A percentile compares a stretch with the other conserved stretches of the same genome.
These are phyloP conservation scores for Coleophoma crateriformis DNA, from an alignment of 2,329 filamentous ascomycete species.

Conservation along the genomic window DNA sequence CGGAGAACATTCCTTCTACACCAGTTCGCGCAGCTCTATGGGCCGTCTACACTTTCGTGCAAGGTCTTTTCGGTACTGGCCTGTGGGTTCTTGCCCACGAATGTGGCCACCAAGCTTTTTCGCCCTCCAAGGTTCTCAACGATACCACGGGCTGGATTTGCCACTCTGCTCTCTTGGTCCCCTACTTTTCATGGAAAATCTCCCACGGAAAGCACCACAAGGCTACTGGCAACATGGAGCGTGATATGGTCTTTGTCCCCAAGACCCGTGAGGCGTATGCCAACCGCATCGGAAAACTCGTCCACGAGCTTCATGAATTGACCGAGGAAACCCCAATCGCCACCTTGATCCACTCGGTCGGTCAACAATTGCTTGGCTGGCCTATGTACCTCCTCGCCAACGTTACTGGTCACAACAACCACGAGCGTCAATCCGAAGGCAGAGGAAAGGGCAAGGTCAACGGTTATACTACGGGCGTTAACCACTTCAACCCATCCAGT, in stretches of 20 bases:
- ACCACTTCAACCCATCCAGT: constrained; percentile 87
- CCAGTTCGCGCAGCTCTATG: constrained; percentile 60
- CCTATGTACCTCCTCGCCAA: constrained; percentile 87
- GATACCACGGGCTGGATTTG: constrained; percentile 88
- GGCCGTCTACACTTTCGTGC: constrained; percentile 64
- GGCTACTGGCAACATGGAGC: constrained; percentile 92
- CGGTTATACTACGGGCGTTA: constrained; percentile 74
- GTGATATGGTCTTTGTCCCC: constrained; percentile 99
- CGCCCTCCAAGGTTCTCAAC: constrained; percentile 83
- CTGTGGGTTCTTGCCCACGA: constrained; percentile 97
- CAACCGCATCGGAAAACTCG: constrained; percentile 63
- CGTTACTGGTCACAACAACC: constrained; percentile 93
- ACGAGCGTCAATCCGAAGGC: constrained; percentile 85
- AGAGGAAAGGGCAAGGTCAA: constrained; percentile 91
- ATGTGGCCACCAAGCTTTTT: constrained; percentile 96
- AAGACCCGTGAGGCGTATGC: constrained; percentile 82
- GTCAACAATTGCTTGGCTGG: constrained; percentile 91
- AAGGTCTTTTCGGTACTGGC: constrained; percentile 90
- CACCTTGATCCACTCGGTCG: constrained; percentile 67
- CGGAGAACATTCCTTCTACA: constrained; percentile 70
- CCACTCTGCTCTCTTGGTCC: constrained; percentile 84
- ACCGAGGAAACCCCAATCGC: constrained; percentile 90
- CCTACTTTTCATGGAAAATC: constrained; percentile 99
- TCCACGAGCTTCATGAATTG: constrained; percentile 81
- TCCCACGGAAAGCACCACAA: constrained; percentile 99